phyloP scores from a whole-genome alignment of 208 protist genomes.

The Herpetomonas samuelpessoai region DNA sequence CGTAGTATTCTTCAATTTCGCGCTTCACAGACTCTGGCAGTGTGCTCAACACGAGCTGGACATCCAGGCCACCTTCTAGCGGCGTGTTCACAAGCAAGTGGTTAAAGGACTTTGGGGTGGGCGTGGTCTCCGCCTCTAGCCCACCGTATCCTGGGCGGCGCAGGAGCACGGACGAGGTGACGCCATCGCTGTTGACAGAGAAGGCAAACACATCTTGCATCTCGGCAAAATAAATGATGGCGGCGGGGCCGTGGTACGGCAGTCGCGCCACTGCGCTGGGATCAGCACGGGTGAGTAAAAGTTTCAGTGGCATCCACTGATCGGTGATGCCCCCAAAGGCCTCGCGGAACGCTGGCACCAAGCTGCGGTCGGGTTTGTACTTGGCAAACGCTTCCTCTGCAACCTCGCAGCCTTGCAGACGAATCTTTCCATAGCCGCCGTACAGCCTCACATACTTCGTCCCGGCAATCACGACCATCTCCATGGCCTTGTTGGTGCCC shows the following conservation, averaged over 20 bases:
- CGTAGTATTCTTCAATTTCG: slow-evolving; percentile 68
- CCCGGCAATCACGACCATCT: slow-evolving; percentile 62
- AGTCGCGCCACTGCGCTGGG: slow-evolving; percentile 42
- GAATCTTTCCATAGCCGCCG: slow-evolving; percentile 67
- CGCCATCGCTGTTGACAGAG: slow-evolving; percentile 40
- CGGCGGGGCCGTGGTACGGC: slow-evolving; percentile 52
- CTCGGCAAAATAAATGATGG: slow-evolving; percentile 88
- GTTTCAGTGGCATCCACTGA: slow-evolving; percentile 77
- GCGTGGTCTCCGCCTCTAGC: slow-evolving; percentile 63
- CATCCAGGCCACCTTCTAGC: slow-evolving; percentile 43
- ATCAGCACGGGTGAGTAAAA: slow-evolving; percentile 61
- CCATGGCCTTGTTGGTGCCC: slow-evolving; percentile 37
- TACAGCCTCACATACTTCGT: slow-evolving; percentile 68
- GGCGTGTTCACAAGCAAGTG: slow-evolving; percentile 50
- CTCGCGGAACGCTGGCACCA: slow-evolving; percentile 36
- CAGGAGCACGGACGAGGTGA: slow-evolving; percentile 49
- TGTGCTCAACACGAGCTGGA: slow-evolving; percentile 21
- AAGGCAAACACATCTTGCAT: slow-evolving; percentile 91
- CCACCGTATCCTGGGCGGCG: slow-evolving; percentile 55
- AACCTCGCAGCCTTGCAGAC: slow-evolving; percentile 51
- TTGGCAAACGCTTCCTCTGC: slow-evolving; percentile 45
- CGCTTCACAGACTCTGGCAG: slow-evolving; percentile 28
- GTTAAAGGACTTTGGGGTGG: slow-evolving; percentile 66
- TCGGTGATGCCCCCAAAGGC: slow-evolving; percentile 61
- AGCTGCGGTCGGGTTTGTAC: slow-evolving; percentile 44